phyloP scores from a whole-genome alignment of 495 filamentous ascomycete genomes.

The Eremomyces bilateralis region DNA sequence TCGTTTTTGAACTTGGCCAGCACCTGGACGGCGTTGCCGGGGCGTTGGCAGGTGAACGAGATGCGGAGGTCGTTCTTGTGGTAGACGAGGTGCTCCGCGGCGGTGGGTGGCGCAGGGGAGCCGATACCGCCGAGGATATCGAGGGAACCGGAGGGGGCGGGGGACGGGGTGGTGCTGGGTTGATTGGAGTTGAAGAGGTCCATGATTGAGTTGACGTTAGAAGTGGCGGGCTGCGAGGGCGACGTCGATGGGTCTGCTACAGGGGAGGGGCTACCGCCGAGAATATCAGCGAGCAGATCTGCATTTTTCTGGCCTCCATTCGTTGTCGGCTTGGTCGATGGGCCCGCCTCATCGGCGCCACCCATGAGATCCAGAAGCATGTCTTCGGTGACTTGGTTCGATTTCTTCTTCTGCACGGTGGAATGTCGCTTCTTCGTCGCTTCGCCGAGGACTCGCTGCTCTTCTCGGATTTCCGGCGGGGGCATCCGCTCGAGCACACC shows the following conservation, averaged over 20 bases:
- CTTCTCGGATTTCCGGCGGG: slow-evolving; percentile 84
- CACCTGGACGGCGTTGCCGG: slow-evolving; percentile 51
- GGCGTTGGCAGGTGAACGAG: slow-evolving; percentile 61
- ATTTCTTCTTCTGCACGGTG: slow-evolving; percentile 48
- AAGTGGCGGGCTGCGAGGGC: slow-evolving; percentile 19
- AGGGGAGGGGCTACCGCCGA: slow-evolving; percentile 30
- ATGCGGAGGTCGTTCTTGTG: slow-evolving; percentile 67
- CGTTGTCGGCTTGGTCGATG: slow-evolving; percentile 30
- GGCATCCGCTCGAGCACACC: slow-evolving; percentile 97
- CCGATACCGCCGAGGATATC: slow-evolving; percentile 24
- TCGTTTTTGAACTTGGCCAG: slow-evolving; percentile 64
- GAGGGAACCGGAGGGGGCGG: slow-evolving; percentile 13
- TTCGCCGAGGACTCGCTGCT: slow-evolving; percentile 74
- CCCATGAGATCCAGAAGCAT: slow-evolving; percentile 84
- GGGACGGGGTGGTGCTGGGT: slow-evolving; percentile 12
- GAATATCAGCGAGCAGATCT: slow-evolving; percentile 75
- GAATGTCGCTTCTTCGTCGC: slow-evolving; percentile 64
- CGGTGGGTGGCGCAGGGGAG: slow-evolving; percentile 27
- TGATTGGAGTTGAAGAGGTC: slow-evolving; percentile 47
- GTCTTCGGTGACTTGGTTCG: slow-evolving; percentile 62
- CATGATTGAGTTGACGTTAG: slow-evolving; percentile 64
- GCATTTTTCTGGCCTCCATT: slow-evolving; percentile 52
- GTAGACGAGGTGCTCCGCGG: slow-evolving; percentile 44
- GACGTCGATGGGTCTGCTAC: no score
- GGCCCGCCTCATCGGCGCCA: slow-evolving; percentile 40